Evolutionary conservation across 176 grass and related monocot species (phyloP), one percentile per base, ranked within the genome.

Genomic region (Oryza coarctata): DNA sequence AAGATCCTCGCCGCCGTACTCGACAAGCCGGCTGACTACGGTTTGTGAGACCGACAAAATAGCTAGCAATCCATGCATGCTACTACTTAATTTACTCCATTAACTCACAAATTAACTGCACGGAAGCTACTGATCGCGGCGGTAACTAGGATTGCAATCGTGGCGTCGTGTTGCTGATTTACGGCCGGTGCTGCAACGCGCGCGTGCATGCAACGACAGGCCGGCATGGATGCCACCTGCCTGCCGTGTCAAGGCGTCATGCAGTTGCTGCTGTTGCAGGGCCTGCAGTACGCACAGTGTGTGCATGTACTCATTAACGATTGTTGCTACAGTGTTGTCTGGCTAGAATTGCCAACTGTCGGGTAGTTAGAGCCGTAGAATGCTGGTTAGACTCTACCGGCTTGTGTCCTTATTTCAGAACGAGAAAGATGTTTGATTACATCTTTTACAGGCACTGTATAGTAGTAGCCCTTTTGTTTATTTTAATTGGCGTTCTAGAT

Each of bases 1-100:
- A 3, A 43, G 10, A 7, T 80, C 34, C 80, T 92, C 52, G 57
- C 82, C 52, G 70, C 29, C 83, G 86, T 92, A 38, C 79, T 92
- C 74, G 25, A 12, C 36, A 80, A 65, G 43, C 90, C 90, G 1
- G 12, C 9, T 1, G 49, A 82, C n/a, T 89, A 86, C 68, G 90
- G 90, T 55, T 20, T 20, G 17, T 88, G 9, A 79, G 74, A 39
- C 12, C 41, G 14, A 13, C 12, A 9, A 1, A 36, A 36, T n/a
- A n/a, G n/a, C n/a, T 3, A 43, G 11, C 40, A 43, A 43, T 13
- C 40, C 11, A 8, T 23, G 0, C 41, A 9, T 44, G 3, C 85
- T 39, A 39, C 23, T 35, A 60, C 12, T 13, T 2, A 11, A 5
- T 12, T 12, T 4, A 1, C 18, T 14, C 47, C 61, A 66, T 65